Conservation (phyloP, 441 rosid species). For the Eugenia klotzschiana region DNA sequence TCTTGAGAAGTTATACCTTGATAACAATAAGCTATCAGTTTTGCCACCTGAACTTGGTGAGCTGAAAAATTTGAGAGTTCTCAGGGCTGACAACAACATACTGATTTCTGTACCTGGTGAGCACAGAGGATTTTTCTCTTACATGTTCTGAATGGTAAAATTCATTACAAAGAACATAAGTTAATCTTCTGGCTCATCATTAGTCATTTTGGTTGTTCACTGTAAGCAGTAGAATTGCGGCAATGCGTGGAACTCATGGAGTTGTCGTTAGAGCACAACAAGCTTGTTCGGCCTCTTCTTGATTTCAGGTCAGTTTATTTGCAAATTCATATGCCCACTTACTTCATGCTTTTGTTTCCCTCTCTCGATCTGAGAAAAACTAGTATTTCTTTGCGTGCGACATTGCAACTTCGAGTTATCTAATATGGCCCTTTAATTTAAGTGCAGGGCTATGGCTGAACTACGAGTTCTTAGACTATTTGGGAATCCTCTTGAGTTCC, state of each 20-base stretch:
- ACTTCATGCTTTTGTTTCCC: neutral
- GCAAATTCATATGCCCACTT: neutral
- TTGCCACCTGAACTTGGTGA: conserved; percentile 89
- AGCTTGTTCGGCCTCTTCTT: conserved; percentile 88
- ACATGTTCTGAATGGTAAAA: neutral
- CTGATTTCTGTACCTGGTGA: conserved; percentile 91
- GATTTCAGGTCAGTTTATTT: conserved; percentile 76
- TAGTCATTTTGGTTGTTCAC: conserved; percentile 13
- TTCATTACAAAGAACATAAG: neutral
- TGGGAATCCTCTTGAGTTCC: conserved; percentile 94
- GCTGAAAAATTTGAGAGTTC: conserved; percentile 57
- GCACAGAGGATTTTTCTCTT: conserved; percentile 3
- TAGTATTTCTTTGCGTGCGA: neutral
- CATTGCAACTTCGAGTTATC: conserved; percentile 9
- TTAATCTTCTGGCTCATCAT: neutral
- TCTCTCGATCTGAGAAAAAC: conserved; percentile 1
- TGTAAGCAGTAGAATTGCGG: conserved; percentile 68
- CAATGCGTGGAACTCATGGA: conserved; percentile 72
- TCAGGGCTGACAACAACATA: conserved; percentile 61
- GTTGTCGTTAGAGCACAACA: conserved; percentile 86
- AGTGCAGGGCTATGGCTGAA: conserved; percentile 82
- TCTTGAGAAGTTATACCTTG: conserved; percentile 80
- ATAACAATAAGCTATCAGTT: conserved; percentile 57
- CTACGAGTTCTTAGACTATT: conserved; percentile 73
- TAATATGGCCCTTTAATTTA: conserved; percentile 31